Evolutionary conservation across 2,329 filamentous ascomycete genomes (phyloP).

Genomic region (Neocucurbitaria cava): DNA sequence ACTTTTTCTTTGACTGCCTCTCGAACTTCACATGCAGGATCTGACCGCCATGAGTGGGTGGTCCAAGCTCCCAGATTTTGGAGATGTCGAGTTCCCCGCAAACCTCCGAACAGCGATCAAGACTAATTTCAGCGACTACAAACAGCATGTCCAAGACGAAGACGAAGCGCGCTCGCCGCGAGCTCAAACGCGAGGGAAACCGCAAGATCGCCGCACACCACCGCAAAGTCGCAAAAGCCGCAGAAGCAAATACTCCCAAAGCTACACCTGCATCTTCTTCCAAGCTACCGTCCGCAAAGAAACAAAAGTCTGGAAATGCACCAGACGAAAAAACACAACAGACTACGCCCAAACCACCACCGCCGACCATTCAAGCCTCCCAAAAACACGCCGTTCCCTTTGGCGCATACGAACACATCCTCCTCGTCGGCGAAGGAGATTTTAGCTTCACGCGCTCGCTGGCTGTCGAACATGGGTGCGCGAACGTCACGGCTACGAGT

Average conservation of each 20-base stretch:
- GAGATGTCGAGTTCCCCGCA: conserved; percentile 34
- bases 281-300: not conserved
- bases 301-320: conserved; percentile 4
- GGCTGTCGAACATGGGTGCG: conserved; percentile 69
- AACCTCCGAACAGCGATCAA: conserved; percentile 14
- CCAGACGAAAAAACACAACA: conserved; percentile 20
- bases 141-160: conserved; percentile 44
- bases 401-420: conserved; percentile 68
- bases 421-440: conserved; percentile 80
- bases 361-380: conserved; percentile 32
- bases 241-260: conserved; percentile 1
- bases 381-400: conserved; percentile 70
- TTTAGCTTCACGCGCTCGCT: conserved; percentile 78
- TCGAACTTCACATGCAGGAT: conserved; percentile 15
- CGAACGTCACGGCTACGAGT: conserved; percentile 72
- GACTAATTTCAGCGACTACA: conserved; percentile 1
- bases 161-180: conserved; percentile 41
- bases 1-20: not conserved
- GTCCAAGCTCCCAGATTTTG: conserved; percentile 30
- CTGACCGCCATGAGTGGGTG: conserved; percentile 2
- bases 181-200: conserved; percentile 42
- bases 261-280: not conserved
- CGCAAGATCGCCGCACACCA: conserved; percentile 37
- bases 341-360: conserved; percentile 12
- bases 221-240: conserved; percentile 31